These are phyloP conservation scores for Crotalaria pallida DNA, from an alignment of 306 rosid genomes.

Conservation along the genomic window DNA sequence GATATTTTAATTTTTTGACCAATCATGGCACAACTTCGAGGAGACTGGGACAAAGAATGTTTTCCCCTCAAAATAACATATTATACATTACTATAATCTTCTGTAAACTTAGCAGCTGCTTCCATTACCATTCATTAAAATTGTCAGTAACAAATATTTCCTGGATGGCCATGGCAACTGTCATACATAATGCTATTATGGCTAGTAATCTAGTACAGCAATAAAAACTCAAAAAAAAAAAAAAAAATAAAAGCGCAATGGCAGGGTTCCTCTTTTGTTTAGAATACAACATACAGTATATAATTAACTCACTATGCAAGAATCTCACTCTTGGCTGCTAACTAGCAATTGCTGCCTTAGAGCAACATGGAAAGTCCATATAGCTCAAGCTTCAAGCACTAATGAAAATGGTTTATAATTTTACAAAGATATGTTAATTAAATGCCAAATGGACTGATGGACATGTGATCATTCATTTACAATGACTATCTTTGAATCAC, in stretches of 20 bases:
- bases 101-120: background rate
- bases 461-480: too few species aligned
- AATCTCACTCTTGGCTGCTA: background rate
- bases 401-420: background rate
- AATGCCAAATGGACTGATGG: too few species aligned
- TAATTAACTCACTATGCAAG: background rate
- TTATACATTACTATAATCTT: background rate
- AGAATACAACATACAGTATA: background rate
- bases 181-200: background rate
- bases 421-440: too few species aligned
- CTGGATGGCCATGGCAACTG: background rate
- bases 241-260: background rate
- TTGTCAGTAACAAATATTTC: background rate
- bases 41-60: too few species aligned
- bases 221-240: too few species aligned
- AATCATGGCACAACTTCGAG: too few species aligned
- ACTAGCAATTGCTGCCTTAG: background rate
- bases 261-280: background rate
- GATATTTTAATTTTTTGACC: too few species aligned
- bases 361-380: background rate
- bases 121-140: background rate
- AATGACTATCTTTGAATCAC: slow-evolving; percentile 4
- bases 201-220: background rate
- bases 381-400: background rate
- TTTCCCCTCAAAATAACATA: background rate